Evolutionary conservation across 2,329 filamentous ascomycete genomes (phyloP).

Genomic region (Teratosphaeria zuluensis): DNA sequence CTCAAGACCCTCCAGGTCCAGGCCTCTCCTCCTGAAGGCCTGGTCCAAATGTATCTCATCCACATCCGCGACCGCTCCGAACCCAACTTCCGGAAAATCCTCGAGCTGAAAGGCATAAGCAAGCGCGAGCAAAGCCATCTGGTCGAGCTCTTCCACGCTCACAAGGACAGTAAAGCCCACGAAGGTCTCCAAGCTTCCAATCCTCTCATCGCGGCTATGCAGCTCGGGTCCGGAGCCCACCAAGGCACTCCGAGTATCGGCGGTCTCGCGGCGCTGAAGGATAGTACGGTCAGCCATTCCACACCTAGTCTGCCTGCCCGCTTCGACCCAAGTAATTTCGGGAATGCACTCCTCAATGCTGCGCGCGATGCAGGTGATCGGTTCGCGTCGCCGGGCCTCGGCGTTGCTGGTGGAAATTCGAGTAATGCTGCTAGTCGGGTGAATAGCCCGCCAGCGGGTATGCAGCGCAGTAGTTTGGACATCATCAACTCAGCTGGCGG

Average conservation of each 20-base stretch:
- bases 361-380: constrained; percentile 74
- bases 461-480: background rate
- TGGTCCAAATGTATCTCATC: constrained; percentile 95
- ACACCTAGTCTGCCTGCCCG: constrained; percentile 32
- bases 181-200: constrained; percentile 59
- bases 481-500: constrained; percentile 7
- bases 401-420: constrained; percentile 17
- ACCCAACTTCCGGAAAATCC: constrained; percentile 88
- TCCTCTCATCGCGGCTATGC: constrained; percentile 58
- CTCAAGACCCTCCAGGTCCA: constrained; percentile 96
- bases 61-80: constrained; percentile 92
- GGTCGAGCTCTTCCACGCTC: constrained; percentile 83
- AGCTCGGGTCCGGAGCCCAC: constrained; percentile 36
- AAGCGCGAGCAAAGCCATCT: constrained; percentile 74
- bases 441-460: constrained; percentile 18
- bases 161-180: constrained; percentile 57
- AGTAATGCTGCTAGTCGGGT: constrained; percentile 21
- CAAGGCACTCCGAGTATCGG: constrained; percentile 14
- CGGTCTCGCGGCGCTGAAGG: constrained; percentile 31
- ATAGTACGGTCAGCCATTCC: constrained; percentile 17
- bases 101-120: constrained; percentile 87
- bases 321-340: constrained; percentile 75
- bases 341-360: constrained; percentile 79
- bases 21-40: constrained; percentile 78
- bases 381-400: constrained; percentile 53